Evolutionary conservation across 2,329 filamentous ascomycete species (phyloP).

Genomic region (Leptographium lundbergii): DNA sequence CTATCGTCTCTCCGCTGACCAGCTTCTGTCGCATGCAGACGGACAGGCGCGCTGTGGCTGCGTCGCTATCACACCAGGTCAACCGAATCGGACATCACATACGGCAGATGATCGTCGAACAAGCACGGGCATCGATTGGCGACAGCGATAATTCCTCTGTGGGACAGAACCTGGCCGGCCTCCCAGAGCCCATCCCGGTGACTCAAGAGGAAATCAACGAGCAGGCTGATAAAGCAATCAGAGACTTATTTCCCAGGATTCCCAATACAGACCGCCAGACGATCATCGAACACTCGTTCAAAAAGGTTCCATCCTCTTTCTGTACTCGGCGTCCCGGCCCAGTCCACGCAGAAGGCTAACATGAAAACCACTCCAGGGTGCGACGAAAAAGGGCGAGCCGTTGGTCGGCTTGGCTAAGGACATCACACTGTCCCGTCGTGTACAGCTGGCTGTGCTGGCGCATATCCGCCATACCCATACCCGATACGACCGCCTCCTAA

Average conservation of each 20-base stretch:
- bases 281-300: slow-evolving; percentile 51
- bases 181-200: slow-evolving; percentile 47
- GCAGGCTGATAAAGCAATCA: slow-evolving; percentile 48
- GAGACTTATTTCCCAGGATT: slow-evolving; percentile 53
- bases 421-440: slow-evolving; percentile 46
- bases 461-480: slow-evolving; percentile 57
- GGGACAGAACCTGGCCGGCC: neutral
- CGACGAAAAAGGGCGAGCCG: slow-evolving; percentile 36
- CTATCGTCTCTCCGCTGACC: neutral
- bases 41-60: slow-evolving; percentile 7
- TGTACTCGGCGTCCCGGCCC: neutral
- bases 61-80: slow-evolving; percentile 33
- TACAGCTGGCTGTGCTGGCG: slow-evolving; percentile 52
- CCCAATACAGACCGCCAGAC: slow-evolving; percentile 50
- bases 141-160: slow-evolving; percentile 15
- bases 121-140: slow-evolving; percentile 27
- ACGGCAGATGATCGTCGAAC: slow-evolving; percentile 43
- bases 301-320: slow-evolving; percentile 33
- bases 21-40: neutral
- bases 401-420: slow-evolving; percentile 45
- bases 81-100: slow-evolving; percentile 50
- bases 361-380: slow-evolving; percentile 25
- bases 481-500: slow-evolving; percentile 48
- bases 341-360: neutral
- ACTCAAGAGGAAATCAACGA: slow-evolving; percentile 46